Conservation (phyloP, 2,329 filamentous ascomycete species). For the Cucurbitaria berberidis region DNA sequence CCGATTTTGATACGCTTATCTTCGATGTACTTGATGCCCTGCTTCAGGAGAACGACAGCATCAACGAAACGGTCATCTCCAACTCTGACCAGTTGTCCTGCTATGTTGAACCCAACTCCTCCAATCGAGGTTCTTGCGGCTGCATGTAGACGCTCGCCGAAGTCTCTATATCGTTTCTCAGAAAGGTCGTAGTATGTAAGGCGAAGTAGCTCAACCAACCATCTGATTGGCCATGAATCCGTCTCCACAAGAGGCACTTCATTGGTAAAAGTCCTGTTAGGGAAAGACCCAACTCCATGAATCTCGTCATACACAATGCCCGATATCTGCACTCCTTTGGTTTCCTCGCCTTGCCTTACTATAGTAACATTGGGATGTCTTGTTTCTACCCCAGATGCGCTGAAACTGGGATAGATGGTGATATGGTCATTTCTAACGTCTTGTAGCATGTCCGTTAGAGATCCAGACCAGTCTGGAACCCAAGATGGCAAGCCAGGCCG, state of each 20-base stretch:
- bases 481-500: constrained; percentile 11
- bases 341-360: not conserved
- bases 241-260: constrained; percentile 5
- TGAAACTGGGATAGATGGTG: constrained; percentile 12
- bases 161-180: constrained; percentile 1
- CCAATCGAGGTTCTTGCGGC: constrained; percentile 1
- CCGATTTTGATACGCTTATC: not conserved
- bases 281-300: not conserved
- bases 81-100: not conserved
- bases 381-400: not conserved
- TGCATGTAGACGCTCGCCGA: constrained; percentile 8
- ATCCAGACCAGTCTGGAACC: constrained; percentile 19
- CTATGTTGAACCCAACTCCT: constrained; percentile 5
- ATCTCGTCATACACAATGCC: not conserved
- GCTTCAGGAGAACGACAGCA: not conserved
- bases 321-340: not conserved
- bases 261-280: not conserved
- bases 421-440: constrained; percentile 13
- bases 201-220: constrained; percentile 12
- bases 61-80: not conserved
- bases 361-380: not conserved
- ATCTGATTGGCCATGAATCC: constrained; percentile 6
- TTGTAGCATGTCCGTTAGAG: constrained; percentile 16
- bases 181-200: constrained; percentile 11
- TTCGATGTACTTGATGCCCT: not conserved